Percentiles rank a stretch among this genome's conserved stretches.
These are phyloP conservation scores for Punica granatum DNA, from an alignment of 345 rosid species.

Conservation along the genomic window DNA sequence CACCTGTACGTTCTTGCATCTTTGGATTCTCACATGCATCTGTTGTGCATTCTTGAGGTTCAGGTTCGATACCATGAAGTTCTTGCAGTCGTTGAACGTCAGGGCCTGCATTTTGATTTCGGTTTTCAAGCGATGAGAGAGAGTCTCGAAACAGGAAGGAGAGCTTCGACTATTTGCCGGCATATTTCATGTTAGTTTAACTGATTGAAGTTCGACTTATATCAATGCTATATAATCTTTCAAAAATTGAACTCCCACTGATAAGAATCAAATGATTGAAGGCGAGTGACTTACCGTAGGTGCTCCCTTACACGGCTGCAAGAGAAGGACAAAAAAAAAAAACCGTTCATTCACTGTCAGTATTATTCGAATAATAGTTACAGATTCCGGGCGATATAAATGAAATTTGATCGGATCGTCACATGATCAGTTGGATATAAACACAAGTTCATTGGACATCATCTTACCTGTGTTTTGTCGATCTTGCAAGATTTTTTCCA, in stretches of 20 bases:
- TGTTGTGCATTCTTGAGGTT: constrained; percentile 46
- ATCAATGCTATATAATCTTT: no score
- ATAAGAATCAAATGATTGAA: not conserved
- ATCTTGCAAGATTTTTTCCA: constrained; percentile 85
- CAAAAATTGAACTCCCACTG: not conserved
- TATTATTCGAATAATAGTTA: not conserved
- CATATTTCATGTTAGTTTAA: no score
- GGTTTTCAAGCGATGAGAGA: no score
- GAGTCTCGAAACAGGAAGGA: no score
- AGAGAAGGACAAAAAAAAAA: not conserved
- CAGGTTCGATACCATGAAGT: not conserved
- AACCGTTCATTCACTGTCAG: not conserved
- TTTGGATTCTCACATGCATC: constrained; percentile 57
- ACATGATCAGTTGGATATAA: not conserved
- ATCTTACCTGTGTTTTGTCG: constrained; percentile 41
- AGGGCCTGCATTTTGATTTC: not conserved
- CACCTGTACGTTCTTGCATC: constrained; percentile 47
- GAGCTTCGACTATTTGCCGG: no score
- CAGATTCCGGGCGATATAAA: not conserved
- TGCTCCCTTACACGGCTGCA: constrained; percentile 71
- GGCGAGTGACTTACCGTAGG: constrained; percentile 54
- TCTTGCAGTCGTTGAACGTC: not conserved
- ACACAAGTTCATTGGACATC: not conserved
- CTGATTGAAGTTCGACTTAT: no score
- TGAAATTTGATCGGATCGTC: not conserved